Percentiles rank a stretch among this genome's conserved stretches.
These are phyloP conservation scores for Calvatia gigantea DNA, from an alignment of 768 basidiomycete species.

Conservation along the genomic window DNA sequence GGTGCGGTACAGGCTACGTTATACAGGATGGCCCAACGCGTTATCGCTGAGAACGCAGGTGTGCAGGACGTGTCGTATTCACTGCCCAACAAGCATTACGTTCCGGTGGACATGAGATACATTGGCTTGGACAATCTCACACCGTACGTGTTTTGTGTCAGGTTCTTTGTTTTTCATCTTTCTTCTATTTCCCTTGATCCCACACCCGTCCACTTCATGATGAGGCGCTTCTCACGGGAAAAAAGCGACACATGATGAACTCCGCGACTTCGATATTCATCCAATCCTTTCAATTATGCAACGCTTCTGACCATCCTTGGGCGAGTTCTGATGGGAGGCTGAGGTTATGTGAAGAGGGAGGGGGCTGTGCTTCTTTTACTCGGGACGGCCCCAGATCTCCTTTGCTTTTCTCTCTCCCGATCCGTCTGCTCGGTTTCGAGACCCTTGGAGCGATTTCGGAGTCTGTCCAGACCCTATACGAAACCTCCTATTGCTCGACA, in stretches of 20 bases:
- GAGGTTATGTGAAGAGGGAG: background rate
- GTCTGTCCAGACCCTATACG: background rate
- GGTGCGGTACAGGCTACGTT: constrained; percentile 67
- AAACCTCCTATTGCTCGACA: too few relatives aligned
- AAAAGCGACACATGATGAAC: too few relatives aligned
- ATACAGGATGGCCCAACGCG: constrained; percentile 79
- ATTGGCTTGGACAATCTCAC: constrained; percentile 67
- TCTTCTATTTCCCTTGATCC: background rate
- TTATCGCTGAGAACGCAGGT: constrained; percentile 62
- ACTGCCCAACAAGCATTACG: constrained; percentile 94
- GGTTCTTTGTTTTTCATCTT: background rate
- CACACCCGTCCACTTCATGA: background rate
- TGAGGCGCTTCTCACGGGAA: too few relatives aligned
- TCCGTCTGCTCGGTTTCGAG: background rate
- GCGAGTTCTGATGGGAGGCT: too few relatives aligned
- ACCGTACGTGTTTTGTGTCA: constrained; percentile 41
- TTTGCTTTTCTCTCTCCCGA: background rate
- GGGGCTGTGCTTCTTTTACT: too few relatives aligned
- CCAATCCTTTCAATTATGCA: too few relatives aligned
- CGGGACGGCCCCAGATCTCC: background rate
- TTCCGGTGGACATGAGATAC: constrained; percentile 82
- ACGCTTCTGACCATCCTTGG: too few relatives aligned
- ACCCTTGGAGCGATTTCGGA: background rate
- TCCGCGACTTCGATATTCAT: too few relatives aligned
- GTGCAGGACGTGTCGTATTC: constrained; percentile 64